A percentile compares a stretch with the other conserved stretches of the same genome.
These are phyloP conservation scores for Rhododendron ovatum DNA, from an alignment of 148 eudicot species.

Conservation along the genomic window DNA sequence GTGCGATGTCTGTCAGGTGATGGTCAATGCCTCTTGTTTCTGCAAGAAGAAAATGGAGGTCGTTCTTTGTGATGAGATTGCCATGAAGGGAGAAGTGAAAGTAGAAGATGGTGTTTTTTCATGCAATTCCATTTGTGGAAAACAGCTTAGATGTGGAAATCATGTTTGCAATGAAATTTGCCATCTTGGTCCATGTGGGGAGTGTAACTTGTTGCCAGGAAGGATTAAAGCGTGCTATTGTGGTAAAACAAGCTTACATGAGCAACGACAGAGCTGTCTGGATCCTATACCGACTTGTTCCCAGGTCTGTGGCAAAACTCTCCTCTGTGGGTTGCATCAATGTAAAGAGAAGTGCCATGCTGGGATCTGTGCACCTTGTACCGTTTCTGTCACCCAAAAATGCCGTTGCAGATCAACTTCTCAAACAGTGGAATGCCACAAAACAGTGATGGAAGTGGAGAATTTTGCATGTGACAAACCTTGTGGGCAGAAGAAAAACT, in stretches of 20 bases:
- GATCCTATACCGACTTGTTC: slow-evolving; percentile 85
- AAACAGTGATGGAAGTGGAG: slow-evolving; percentile 39
- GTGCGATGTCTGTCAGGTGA: slow-evolving; percentile 68
- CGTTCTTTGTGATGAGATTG: slow-evolving; percentile 79
- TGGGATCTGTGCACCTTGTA: slow-evolving; percentile 77
- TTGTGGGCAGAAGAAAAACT: slow-evolving; percentile 86
- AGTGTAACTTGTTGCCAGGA: slow-evolving; percentile 71
- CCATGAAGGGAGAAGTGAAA: slow-evolving; percentile 69
- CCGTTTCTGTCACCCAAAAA: slow-evolving; percentile 61
- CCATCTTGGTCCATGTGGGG: slow-evolving; percentile 94
- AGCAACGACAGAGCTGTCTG: slow-evolving; percentile 64
- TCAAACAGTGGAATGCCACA: slow-evolving; percentile 73
- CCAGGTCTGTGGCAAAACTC: slow-evolving; percentile 57
- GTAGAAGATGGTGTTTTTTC: slow-evolving; percentile 70
- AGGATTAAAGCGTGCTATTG: slow-evolving; percentile 71
- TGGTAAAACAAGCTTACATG: slow-evolving; percentile 62
- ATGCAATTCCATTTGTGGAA: slow-evolving; percentile 59
- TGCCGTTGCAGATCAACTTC: slow-evolving; percentile 87
- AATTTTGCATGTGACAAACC: slow-evolving; percentile 71
- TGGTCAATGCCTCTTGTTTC: slow-evolving; percentile 70
- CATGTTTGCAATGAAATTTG: slow-evolving; percentile 66
- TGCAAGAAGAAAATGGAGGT: slow-evolving; percentile 76
- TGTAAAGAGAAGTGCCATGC: slow-evolving; percentile 72
- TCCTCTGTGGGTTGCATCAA: slow-evolving; percentile 67
- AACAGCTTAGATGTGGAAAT: slow-evolving; percentile 60